phyloP scores from a whole-genome alignment of 176 grass and related monocot species.

The Triticum dicoccoides region DNA sequence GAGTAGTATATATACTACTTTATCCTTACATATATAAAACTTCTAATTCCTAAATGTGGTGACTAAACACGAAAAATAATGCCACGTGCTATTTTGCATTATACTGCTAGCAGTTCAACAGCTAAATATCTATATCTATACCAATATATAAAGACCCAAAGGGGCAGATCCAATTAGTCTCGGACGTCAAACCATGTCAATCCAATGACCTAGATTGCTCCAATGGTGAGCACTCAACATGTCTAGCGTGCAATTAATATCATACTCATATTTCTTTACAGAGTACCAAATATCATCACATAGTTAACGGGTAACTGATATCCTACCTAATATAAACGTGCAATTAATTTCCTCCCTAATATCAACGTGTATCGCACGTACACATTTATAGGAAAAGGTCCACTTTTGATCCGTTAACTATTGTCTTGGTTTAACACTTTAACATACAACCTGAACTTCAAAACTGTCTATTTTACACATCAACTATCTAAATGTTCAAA shows the following conservation, averaged over 20 bases:
- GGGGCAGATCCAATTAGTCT: too few relatives aligned
- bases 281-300: too few relatives aligned
- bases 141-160: too few relatives aligned
- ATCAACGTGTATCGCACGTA: too few relatives aligned
- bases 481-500: not conserved
- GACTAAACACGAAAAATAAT: not conserved
- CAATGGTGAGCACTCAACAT: too few relatives aligned
- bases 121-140: slow-evolving; percentile 1
- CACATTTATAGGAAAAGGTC: not conserved
- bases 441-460: not conserved
- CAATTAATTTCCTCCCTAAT: too few relatives aligned
- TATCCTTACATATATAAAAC: not conserved
- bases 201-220: too few relatives aligned
- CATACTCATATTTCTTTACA: too few relatives aligned
- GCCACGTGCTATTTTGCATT: not conserved
- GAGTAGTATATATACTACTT: not conserved
- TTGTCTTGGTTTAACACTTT: not conserved
- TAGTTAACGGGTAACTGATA: too few relatives aligned
- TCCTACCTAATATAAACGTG: too few relatives aligned
- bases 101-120: slow-evolving; percentile 6
- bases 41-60: not conserved
- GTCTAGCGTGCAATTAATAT: too few relatives aligned
- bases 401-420: not conserved
- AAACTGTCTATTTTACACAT: not conserved
- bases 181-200: too few relatives aligned